phyloP scores from a whole-genome alignment of 1,284 basidiomycete genomes.

The Singerocomus rubriflavus region DNA sequence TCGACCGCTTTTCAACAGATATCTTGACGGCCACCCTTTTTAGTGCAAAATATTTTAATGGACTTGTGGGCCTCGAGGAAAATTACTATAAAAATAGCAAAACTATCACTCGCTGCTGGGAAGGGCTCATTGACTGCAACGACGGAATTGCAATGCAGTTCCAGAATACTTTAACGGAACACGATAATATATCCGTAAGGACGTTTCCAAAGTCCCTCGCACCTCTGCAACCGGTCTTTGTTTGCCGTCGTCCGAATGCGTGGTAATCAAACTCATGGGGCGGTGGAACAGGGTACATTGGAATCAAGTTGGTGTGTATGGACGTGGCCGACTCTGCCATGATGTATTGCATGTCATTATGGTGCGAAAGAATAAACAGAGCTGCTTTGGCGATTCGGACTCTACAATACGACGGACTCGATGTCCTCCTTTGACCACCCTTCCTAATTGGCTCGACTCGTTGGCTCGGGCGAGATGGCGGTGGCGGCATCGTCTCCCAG shows the following conservation, averaged over 20 bases:
- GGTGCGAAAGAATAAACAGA: background rate
- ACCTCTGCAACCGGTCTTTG: constrained; percentile 20
- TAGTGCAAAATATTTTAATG: constrained; percentile 41
- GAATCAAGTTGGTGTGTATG: background rate
- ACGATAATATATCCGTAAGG: constrained; percentile 37
- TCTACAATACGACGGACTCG: no score
- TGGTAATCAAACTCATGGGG: background rate
- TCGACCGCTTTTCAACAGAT: background rate
- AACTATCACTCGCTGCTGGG: constrained; percentile 31
- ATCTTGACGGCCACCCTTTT: constrained; percentile 2
- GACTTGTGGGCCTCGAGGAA: constrained; percentile 41
- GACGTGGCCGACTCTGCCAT: background rate
- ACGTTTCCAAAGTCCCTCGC: constrained; percentile 38
- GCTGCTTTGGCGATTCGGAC: background rate
- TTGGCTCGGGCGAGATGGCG: no score
- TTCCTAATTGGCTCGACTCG: no score
- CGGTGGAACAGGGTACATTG: background rate
- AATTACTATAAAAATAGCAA: constrained; percentile 40
- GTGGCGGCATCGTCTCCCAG: no score
- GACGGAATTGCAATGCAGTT: constrained; percentile 28
- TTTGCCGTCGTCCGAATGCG: constrained; percentile 5
- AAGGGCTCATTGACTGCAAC: constrained; percentile 36
- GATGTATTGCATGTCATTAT: background rate
- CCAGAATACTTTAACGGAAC: constrained; percentile 32
- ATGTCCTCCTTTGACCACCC: no score